Percentiles rank a stretch among this genome's conserved stretches.
These are phyloP conservation scores for Handroanthus guayacan DNA, from an alignment of 257 asterid genomes.

Conservation along the genomic window DNA sequence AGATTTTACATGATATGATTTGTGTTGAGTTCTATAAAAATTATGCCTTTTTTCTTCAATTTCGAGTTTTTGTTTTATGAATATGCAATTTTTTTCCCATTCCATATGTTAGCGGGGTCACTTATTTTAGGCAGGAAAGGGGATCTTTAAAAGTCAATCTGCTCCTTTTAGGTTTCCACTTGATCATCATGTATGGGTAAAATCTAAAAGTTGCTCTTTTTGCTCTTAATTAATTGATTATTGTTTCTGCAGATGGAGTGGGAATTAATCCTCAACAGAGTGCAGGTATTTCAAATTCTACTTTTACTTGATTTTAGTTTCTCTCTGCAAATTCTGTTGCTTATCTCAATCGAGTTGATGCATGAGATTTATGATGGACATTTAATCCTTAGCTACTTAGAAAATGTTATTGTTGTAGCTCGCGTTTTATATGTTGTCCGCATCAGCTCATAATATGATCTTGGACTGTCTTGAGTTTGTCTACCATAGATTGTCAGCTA, in stretches of 20 bases:
- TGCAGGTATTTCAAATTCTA: conserved; percentile 69
- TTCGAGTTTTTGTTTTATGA: conserved; percentile 19
- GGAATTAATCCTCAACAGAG: conserved; percentile 98
- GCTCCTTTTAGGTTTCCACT: conserved; percentile 16
- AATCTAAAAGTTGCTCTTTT: conserved; percentile 17
- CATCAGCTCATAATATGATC: neutral
- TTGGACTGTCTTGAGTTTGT: neutral
- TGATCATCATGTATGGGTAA: conserved; percentile 2
- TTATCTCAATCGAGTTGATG: conserved; percentile 21
- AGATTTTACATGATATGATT: neutral
- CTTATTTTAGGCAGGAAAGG: neutral
- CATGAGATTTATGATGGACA: conserved; percentile 11
- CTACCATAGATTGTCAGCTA: neutral
- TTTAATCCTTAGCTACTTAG: conserved; percentile 2
- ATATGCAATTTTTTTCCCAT: neutral
- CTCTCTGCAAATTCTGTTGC: conserved; percentile 10
- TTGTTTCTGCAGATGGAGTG: conserved; percentile 79
- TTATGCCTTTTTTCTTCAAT: neutral
- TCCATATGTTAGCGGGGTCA: conserved; percentile 15
- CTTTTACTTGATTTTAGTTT: conserved; percentile 5
- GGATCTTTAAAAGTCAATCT: conserved; percentile 22
- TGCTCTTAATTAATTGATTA: conserved; percentile 6
- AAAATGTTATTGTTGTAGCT: neutral
- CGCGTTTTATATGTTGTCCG: neutral
- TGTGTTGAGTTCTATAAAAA: neutral